Conservation (phyloP, 1,139 yeast species). For the Saccharomyces hybrid region DNA sequence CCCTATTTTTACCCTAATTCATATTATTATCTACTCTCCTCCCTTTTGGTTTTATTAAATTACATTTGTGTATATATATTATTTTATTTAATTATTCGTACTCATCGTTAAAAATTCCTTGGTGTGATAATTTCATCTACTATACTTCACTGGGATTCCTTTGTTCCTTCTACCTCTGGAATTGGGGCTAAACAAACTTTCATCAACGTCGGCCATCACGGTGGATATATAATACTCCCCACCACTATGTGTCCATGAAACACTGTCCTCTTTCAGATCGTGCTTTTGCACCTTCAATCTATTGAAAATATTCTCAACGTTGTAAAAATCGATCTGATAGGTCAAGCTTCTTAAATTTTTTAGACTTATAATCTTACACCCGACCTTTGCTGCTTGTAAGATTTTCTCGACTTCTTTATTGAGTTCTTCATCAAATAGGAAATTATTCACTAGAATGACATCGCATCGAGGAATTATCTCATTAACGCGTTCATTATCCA, state of each 20-base stretch:
- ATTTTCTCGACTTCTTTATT: slow-evolving; percentile 63
- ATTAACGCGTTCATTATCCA: slow-evolving; percentile 51
- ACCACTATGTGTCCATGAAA: slow-evolving; percentile 85
- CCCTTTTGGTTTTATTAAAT: not conserved
- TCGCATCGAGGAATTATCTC: slow-evolving; percentile 54
- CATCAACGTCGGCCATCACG: slow-evolving; percentile 43
- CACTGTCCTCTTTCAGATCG: slow-evolving; percentile 63
- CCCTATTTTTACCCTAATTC: not conserved
- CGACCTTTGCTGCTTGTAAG: slow-evolving; percentile 57
- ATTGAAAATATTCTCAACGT: slow-evolving; percentile 56
- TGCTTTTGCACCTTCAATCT: slow-evolving; percentile 56
- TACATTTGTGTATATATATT: slow-evolving; percentile 1
- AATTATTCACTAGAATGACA: slow-evolving; percentile 73
- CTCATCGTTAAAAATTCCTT: not conserved
- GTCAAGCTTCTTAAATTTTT: slow-evolving; percentile 54
- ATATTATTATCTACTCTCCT: not conserved
- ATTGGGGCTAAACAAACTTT: slow-evolving; percentile 32
- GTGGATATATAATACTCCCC: slow-evolving; percentile 70
- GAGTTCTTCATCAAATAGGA: slow-evolving; percentile 66
- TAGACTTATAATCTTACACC: slow-evolving; percentile 71
- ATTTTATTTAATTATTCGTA: not conserved
- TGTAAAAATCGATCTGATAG: slow-evolving; percentile 45
- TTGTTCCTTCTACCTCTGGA: slow-evolving; percentile 21
- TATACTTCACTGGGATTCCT: slow-evolving; percentile 20
- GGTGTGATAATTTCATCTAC: slow-evolving; percentile 12